Evolutionary conservation across 768 basidiomycete species (phyloP).

Genomic region (Boletus sp.): DNA sequence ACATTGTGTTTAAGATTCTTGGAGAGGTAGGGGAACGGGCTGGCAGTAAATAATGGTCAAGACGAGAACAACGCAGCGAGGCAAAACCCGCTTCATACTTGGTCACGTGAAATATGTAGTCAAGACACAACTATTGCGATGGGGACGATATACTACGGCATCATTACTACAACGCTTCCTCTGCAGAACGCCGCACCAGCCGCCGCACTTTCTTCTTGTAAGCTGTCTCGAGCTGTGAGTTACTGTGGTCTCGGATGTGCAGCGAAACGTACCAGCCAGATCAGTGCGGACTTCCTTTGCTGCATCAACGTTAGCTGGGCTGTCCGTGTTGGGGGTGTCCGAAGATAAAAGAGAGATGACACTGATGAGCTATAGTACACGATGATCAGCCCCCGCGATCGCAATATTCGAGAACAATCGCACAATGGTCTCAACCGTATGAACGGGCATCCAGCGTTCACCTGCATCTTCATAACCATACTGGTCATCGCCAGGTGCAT

Average conservation of each 20-base stretch:
- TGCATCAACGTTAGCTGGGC: slow-evolving; percentile 95
- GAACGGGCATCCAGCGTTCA: slow-evolving; percentile 97
- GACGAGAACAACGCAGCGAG: background rate
- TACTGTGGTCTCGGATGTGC: background rate
- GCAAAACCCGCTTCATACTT: background rate
- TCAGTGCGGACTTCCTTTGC: slow-evolving; percentile 82
- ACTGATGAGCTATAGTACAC: slow-evolving; percentile 72
- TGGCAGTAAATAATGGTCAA: slow-evolving; percentile 12
- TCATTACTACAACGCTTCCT: slow-evolving; percentile 73
- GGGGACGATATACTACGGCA: slow-evolving; percentile 19
- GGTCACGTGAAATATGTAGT: slow-evolving; percentile 22
- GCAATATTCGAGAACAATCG: slow-evolving; percentile 19
- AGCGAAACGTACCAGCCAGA: slow-evolving; percentile 45
- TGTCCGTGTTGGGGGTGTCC: slow-evolving; percentile 87
- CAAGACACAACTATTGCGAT: slow-evolving; percentile 7
- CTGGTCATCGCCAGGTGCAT: slow-evolving; percentile 94
- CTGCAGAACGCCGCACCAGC: slow-evolving; percentile 81
- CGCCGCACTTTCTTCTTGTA: slow-evolving; percentile 98
- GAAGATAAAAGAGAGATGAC: slow-evolving; percentile 95
- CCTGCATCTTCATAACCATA: slow-evolving; percentile 96
- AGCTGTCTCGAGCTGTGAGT: slow-evolving; percentile 39
- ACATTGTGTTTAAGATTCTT: slow-evolving; percentile 23
- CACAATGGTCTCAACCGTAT: slow-evolving; percentile 95
- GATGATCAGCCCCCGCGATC: background rate
- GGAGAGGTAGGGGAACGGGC: background rate